Evolutionary conservation across 225 moss, liverwort and hornwort species (phyloP), one percentile per base, ranked within the genome.

Genomic region (Thuidium tamariscinum): DNA sequence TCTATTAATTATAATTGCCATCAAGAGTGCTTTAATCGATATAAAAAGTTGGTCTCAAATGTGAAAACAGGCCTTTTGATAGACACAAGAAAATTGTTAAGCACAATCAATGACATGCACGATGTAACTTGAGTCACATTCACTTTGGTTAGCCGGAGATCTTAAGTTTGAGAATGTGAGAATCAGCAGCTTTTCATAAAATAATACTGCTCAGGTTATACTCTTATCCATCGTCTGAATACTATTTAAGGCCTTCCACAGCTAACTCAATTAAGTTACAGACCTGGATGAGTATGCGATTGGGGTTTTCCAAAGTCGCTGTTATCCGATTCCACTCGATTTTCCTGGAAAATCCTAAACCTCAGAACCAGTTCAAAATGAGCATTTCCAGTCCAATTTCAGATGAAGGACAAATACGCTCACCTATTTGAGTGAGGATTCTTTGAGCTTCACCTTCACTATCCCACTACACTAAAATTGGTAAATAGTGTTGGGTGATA

Each of bases 241-340:
- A 29, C 9, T 5, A n/a, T n/a, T n/a, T n/a, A 27, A 64, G 4
- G 27, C 7, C 1, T 54, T 55, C 7, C 44, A 56, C 8, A 9
- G 76, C 11, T n/a, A 55, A 76, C 3, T n/a, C 41, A 74, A 82
- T 9, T 14, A 6, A 66, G n/a, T 77, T 77, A 20, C 21, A 62
- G 3, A 95, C 97, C 95, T 97, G 91, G 73, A 97, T 93, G 77
- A 89, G 88, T 76, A 97, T 94, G 82, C 66, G 85, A 85, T 95
- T 91, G n/a, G 86, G 79, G 52, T 90, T 93, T 87, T 90, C 83
- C 80, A 96, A 78, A 32, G 90, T 92, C 10, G 95, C 91, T 72
- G 88, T 89, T 75, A 93, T 92, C 71, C 88, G 90, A 65, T 88
- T 92, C 94, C 95, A 96, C 82, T 95, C 92, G 32, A 95, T 87